phyloP scores from a whole-genome alignment of 2,329 filamentous ascomycete species.

The Leptodontidium sp. region DNA sequence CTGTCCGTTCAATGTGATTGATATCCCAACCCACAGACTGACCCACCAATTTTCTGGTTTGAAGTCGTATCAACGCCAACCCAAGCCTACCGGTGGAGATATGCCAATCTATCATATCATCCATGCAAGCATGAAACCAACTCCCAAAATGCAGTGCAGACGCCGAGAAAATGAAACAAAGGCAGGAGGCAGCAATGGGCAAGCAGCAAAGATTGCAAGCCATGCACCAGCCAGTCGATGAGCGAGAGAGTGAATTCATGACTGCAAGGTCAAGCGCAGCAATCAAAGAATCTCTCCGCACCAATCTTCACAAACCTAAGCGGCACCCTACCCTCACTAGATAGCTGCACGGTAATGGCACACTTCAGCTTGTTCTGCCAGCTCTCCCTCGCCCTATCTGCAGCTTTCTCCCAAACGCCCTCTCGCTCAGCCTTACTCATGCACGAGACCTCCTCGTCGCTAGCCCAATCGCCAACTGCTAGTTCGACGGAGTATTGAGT shows the following conservation, averaged over 20 bases:
- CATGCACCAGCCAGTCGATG: too few relatives aligned
- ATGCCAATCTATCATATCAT: too few relatives aligned
- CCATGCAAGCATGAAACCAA: constrained; percentile 11
- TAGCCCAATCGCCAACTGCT: constrained; percentile 36
- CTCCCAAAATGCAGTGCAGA: constrained; percentile 3
- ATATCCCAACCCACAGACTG: background rate
- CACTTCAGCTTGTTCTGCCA: constrained; percentile 23
- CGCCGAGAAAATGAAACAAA: too few relatives aligned
- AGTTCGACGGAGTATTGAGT: constrained; percentile 46
- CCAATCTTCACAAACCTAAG: constrained; percentile 25
- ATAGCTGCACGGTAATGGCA: constrained; percentile 23
- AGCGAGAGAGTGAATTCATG: too few relatives aligned
- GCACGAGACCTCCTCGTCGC: constrained; percentile 34
- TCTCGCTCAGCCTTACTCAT: constrained; percentile 2
- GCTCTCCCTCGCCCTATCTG: constrained; percentile 6
- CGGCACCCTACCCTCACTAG: constrained; percentile 4
- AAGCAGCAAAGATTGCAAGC: background rate
- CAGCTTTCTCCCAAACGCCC: constrained; percentile 20
- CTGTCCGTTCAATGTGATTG: too few relatives aligned
- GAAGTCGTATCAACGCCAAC: too few relatives aligned
- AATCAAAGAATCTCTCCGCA: constrained; percentile 18
- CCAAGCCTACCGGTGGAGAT: too few relatives aligned
- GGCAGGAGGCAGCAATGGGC: too few relatives aligned
- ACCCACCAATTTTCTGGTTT: too few relatives aligned
- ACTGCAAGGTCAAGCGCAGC: background rate